Evolutionary conservation across 2,329 filamentous ascomycete genomes (phyloP).

Genomic region (Verticillium longisporum): DNA sequence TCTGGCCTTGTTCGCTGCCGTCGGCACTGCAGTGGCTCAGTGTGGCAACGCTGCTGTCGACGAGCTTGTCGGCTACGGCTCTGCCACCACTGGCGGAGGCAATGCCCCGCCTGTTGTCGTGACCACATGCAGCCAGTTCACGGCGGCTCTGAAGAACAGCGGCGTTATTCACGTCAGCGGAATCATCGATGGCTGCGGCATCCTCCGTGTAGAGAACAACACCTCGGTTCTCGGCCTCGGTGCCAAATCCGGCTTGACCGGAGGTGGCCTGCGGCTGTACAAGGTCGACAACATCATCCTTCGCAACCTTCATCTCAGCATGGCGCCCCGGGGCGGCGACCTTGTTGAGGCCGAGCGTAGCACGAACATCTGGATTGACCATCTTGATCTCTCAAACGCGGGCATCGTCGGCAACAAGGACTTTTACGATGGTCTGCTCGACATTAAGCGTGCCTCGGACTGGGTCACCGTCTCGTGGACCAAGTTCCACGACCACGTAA

Average conservation of each 20-base stretch:
- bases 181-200: constrained; percentile 26
- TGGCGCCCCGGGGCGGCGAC: constrained; percentile 35
- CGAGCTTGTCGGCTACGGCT: not conserved
- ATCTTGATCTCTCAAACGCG: constrained; percentile 32
- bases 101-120: not conserved
- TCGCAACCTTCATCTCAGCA: constrained; percentile 41
- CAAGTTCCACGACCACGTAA: constrained; percentile 35
- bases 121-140: not conserved
- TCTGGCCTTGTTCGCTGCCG: not conserved
- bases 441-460: constrained; percentile 36
- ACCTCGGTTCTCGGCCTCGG: constrained; percentile 42
- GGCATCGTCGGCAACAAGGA: constrained; percentile 30
- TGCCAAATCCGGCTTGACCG: constrained; percentile 24
- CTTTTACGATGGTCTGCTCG: constrained; percentile 38
- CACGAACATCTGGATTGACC: constrained; percentile 48
- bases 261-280: constrained; percentile 37
- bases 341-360: constrained; percentile 33
- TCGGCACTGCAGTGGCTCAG: not conserved
- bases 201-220: constrained; percentile 36
- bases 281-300: constrained; percentile 41
- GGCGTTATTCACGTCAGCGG: constrained; percentile 33
- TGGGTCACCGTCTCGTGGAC: constrained; percentile 32
- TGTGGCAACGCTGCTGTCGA: not conserved
- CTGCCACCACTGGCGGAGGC: not conserved
- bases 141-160: not conserved